Base-by-base conservation (phyloP, 192 early-diverging fungal species). In the Gaertneriomyces semiglobifer region DNA sequence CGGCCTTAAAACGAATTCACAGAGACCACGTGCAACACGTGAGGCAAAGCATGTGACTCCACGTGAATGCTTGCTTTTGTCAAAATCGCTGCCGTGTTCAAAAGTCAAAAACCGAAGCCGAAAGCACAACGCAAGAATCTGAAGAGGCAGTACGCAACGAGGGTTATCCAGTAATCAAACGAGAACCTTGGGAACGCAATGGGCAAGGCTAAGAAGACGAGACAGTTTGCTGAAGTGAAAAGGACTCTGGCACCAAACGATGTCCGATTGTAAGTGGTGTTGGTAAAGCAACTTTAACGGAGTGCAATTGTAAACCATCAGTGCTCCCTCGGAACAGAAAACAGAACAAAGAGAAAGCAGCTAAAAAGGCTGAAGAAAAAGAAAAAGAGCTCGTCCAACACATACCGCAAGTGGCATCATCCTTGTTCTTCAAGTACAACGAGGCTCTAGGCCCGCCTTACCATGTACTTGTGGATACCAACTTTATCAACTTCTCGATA, bases 401-500 rank as follows among this genome's bases (percentile, higher is more conserved):
- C 66, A 78, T 92, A 90, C 88, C 87, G 18, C 93, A 95, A 79
- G 91, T 92, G 7, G 88, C 91, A 16, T 91, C 93, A 7, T 93
- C 92, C 33, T 77, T 99, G 78, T 99, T 98, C 81, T 99, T 98
- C 88, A 88, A 93, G 73, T 90, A 97, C 78, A 99, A 99, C 74
- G 85, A 90, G 20, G 90, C 92, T 41, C 80, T 99, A 4, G 93
- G 91, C 4, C 97, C 97, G 44, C 97, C 97, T 12, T 99, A 99
- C 77, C 89, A 93, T 65, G 84, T 99, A 19, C 76, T 99, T 9
- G 87, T 99, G 44, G 97, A 99, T 79, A 98, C 97, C 70, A 99
- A 99, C 76, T 99, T 99, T 60, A 98, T 99, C 85, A 99, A 99
- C 82, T 97, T 99, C 73, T 92, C 94, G 9, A 93, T 99, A 70